Conservation (phyloP, 2,329 filamentous ascomycete genomes). For the Xylaria sp. region DNA sequence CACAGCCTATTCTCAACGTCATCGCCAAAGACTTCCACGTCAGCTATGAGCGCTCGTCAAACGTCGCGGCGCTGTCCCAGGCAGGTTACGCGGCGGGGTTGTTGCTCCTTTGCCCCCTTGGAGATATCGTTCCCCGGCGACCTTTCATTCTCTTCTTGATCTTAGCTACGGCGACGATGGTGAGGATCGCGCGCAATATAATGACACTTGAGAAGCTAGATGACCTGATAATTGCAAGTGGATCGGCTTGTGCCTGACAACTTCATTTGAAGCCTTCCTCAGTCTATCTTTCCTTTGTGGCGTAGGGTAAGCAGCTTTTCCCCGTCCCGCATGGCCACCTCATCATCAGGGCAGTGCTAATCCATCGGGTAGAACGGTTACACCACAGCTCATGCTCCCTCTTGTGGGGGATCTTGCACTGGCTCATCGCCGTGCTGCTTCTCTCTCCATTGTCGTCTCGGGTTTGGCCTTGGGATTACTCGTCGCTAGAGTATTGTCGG, state of each 20-base stretch:
- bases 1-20: conserved; percentile 70
- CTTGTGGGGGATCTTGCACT: conserved; percentile 72
- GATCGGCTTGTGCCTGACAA: conserved; percentile 68
- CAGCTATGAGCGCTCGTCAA: conserved; percentile 61
- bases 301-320: conserved; percentile 40
- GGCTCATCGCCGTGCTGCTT: conserved; percentile 63
- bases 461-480: conserved; percentile 70
- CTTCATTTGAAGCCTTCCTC: conserved; percentile 62
- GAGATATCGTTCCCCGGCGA: conserved; percentile 63
- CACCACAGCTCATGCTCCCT: conserved; percentile 67
- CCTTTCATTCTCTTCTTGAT: conserved; percentile 67
- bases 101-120: conserved; percentile 69
- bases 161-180: conserved; percentile 65
- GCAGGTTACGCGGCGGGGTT: conserved; percentile 71
- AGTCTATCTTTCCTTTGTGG: conserved; percentile 67
- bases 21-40: conserved; percentile 68
- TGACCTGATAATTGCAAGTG: conserved; percentile 44
- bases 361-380: conserved; percentile 38
- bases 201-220: neutral
- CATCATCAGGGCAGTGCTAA: neutral
- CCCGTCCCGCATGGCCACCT: neutral
- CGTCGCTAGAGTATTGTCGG: conserved; percentile 70
- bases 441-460: conserved; percentile 68
- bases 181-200: conserved; percentile 42
- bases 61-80: conserved; percentile 70